These are phyloP conservation scores for Solanum chiquidenum DNA, from an alignment of 257 asterid genomes.

Conservation along the genomic window DNA sequence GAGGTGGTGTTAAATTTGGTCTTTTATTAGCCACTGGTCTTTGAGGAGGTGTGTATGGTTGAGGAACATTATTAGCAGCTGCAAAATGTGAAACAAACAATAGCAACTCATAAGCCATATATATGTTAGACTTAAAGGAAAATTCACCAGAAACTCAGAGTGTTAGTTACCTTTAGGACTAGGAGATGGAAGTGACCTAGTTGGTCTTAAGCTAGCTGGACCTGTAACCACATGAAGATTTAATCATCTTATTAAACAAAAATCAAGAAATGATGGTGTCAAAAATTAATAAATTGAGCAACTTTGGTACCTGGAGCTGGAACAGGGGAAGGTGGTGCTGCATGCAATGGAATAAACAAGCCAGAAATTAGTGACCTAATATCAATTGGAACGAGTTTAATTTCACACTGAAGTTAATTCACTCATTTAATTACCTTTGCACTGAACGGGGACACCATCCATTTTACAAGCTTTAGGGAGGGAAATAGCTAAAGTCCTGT, in stretches of 20 bases:
- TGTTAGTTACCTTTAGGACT: neutral
- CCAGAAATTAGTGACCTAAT: neutral
- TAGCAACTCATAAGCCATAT: neutral
- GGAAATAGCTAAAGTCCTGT: conserved; percentile 46
- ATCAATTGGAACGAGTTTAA: neutral
- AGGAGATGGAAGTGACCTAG: neutral
- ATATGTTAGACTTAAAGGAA: neutral
- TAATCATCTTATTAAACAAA: neutral
- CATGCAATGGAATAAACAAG: conserved; percentile 3
- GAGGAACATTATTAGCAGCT: conserved; percentile 6
- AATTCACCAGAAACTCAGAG: neutral
- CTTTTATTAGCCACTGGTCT: conserved; percentile 7
- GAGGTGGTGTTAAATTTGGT: conserved; percentile 8
- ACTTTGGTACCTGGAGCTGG: conserved; percentile 52
- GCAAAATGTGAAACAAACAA: neutral
- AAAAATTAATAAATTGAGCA: neutral
- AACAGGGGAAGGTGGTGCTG: conserved; percentile 32
- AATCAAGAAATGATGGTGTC: neutral
- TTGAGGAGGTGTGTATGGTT: neutral
- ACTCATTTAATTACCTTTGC: conserved; percentile 36
- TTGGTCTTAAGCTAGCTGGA: neutral
- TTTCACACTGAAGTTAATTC: neutral
- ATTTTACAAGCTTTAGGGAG: conserved; percentile 70
- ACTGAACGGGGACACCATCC: conserved; percentile 59
- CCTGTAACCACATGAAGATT: neutral